Evolutionary conservation across 2,329 filamentous ascomycete genomes (phyloP).

Genomic region (Xenosphaeropsis pyriputrescens): DNA sequence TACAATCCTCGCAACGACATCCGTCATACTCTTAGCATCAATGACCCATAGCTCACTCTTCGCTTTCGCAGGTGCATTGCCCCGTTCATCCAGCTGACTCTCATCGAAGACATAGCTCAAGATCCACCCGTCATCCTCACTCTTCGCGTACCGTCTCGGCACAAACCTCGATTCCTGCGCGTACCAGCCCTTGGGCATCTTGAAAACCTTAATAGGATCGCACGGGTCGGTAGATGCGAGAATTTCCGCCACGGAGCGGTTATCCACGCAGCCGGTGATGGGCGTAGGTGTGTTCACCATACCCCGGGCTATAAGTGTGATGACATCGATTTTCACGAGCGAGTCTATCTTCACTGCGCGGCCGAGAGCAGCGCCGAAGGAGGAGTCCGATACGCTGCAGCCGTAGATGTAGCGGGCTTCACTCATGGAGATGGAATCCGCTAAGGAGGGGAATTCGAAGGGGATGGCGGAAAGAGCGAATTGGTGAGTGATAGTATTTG

Average conservation of each 20-base stretch:
- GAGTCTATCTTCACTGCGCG: slow-evolving; percentile 52
- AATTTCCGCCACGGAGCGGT: slow-evolving; percentile 35
- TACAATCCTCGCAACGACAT: slow-evolving; percentile 39
- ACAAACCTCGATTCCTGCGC: slow-evolving; percentile 57
- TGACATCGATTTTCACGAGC: slow-evolving; percentile 44
- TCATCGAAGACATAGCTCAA: slow-evolving; percentile 60
- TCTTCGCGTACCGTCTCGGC: slow-evolving; percentile 21
- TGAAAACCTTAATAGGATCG: slow-evolving; percentile 47
- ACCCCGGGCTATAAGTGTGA: slow-evolving; percentile 35
- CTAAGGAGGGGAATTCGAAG: slow-evolving; percentile 53
- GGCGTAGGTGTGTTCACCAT: slow-evolving; percentile 25
- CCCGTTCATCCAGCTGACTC: slow-evolving; percentile 33
- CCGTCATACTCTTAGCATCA: slow-evolving; percentile 45
- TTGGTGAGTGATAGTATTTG: slow-evolving; percentile 36
- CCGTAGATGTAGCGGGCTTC: slow-evolving; percentile 49
- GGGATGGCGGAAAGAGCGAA: slow-evolving; percentile 50
- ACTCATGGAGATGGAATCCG: slow-evolving; percentile 38
- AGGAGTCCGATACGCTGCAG: slow-evolving; percentile 41
- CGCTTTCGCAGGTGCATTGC: slow-evolving; percentile 21
- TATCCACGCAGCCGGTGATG: slow-evolving; percentile 49
- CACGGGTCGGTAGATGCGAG: slow-evolving; percentile 25
- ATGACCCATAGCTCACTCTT: slow-evolving; percentile 54
- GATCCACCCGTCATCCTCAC: slow-evolving; percentile 53
- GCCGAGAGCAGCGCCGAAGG: slow-evolving; percentile 45
- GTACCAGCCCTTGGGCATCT: slow-evolving; percentile 42